Base-by-base conservation (phyloP, 306 rosid species). In the Glycine tomentella region DNA sequence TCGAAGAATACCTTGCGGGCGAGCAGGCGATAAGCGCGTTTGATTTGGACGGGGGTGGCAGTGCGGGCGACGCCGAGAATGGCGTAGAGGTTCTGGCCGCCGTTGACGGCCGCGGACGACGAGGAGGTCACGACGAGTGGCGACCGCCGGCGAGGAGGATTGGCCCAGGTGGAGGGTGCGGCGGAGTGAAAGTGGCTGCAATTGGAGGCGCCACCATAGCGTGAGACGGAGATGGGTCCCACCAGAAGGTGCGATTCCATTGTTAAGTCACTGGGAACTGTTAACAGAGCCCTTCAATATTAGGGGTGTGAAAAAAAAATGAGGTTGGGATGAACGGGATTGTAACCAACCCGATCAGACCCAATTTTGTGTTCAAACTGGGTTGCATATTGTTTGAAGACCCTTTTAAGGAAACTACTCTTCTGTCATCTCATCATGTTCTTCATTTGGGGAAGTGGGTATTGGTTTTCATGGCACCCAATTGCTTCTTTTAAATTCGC, bases 21-120 rank as follows among this genome's bases (percentile, higher is more conserved):
- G 69, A 95, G 99, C 31, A 91, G 93, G 76, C 97, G 97, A 84
- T 88, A 93, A 59, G 99, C 95, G 71, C 85, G 92, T 90, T 91
- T 93, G 90, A 95, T 88, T 51, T 91, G 95, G 15, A 85, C 64
- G 38, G 80, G 62, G 42, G 93, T 20, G 71, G 99, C 97, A 52
- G 82, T 65, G 65, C 62, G 89, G 3, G 88, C 8, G 75, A 95
- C 83, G 64, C 97, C 95, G 72, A 95, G 84, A 1, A 95, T 88
- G 38, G 84, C 70, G 87, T 95, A 93, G 85, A 89, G 93, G 76
- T 84, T 89, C 80, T 70, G 90, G n/a, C 85, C 76, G 65, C 83
- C 83, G 74, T 86, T 80, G 72, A 80, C 51, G 31, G 89, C 85
- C 0, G 90, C 80, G 2, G 87, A 77, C 6, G 76, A 68, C 1